phyloP scores from a whole-genome alignment of 2,329 filamentous ascomycete species.

The Colletotrichum camelliae region DNA sequence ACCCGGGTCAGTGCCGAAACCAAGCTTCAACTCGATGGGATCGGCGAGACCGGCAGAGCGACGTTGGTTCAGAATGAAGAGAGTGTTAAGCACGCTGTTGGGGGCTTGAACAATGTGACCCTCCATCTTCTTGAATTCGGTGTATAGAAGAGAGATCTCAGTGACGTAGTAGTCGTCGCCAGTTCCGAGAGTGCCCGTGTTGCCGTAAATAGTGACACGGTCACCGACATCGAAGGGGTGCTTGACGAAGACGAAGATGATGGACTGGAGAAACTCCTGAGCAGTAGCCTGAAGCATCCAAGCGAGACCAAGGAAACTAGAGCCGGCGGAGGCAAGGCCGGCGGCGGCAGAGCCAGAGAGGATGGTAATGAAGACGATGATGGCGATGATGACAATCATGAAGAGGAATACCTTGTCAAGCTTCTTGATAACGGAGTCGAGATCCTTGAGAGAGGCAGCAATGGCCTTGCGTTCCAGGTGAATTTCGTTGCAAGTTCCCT shows the following conservation, averaged over 20 bases:
- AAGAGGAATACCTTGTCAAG: conserved; percentile 89
- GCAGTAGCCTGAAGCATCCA: conserved; percentile 94
- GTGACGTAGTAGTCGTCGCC: conserved; percentile 98
- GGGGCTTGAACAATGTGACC: conserved; percentile 95
- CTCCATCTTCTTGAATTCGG: conserved; percentile 98
- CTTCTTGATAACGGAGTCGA: conserved; percentile 91
- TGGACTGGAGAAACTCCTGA: conserved; percentile 91
- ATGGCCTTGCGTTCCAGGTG: conserved; percentile 95
- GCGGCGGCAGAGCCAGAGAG: conserved; percentile 91
- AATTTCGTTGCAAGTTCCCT: conserved; percentile 92
- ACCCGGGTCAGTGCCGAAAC: conserved; percentile 84
- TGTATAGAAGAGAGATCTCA: conserved; percentile 90
- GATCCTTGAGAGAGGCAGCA: conserved; percentile 90
- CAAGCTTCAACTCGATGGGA: conserved; percentile 81
- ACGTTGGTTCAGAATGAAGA: conserved; percentile 95
- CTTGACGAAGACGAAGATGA: conserved; percentile 96
- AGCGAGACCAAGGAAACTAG: conserved; percentile 83
- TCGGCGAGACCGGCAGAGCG: conserved; percentile 89
- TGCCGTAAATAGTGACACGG: conserved; percentile 89
- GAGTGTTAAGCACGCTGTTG: conserved; percentile 88
- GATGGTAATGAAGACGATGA: conserved; percentile 87
- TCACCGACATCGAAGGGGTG: conserved; percentile 97
- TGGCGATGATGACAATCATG: conserved; percentile 78
- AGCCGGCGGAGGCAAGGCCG: conserved; percentile 88
- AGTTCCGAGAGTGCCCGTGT: conserved; percentile 76